A percentile compares a stretch with the other conserved stretches of the same genome.
These are phyloP conservation scores for Globisporangium okanoganense DNA, from an alignment of 352 stramenopile genomes.

Conservation along the genomic window DNA sequence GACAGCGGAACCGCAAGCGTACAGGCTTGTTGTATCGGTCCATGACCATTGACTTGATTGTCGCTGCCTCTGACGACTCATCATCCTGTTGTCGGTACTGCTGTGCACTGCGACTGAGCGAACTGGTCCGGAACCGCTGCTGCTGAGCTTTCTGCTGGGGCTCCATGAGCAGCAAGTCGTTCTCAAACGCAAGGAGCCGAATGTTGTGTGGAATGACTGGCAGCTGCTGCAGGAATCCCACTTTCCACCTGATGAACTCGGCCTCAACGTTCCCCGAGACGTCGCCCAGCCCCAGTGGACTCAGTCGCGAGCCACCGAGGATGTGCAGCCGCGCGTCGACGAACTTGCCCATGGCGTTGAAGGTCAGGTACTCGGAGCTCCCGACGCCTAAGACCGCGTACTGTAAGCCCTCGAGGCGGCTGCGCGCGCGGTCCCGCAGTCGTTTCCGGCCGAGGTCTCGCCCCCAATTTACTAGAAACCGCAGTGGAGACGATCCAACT, in stretches of 20 bases:
- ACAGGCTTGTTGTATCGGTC: constrained; percentile 19
- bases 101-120: not conserved
- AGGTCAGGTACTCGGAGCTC: constrained; percentile 94
- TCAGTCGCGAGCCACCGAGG: constrained; percentile 73
- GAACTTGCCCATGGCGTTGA: constrained; percentile 92
- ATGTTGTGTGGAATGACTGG: constrained; percentile 10
- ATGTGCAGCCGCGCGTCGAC: constrained; percentile 80
- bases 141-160: constrained; percentile 2
- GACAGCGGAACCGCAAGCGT: constrained; percentile 19
- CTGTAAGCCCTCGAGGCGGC: constrained; percentile 45
- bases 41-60: constrained; percentile 12
- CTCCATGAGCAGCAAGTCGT: constrained; percentile 30
- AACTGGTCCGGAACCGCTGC: not conserved
- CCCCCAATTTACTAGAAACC: constrained; percentile 7
- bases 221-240: constrained; percentile 28
- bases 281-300: constrained; percentile 87
- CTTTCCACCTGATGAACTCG: constrained; percentile 76
- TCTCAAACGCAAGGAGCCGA: constrained; percentile 13
- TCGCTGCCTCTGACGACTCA: not conserved
- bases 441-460: constrained; percentile 3
- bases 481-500: constrained; percentile 3
- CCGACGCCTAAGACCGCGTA: constrained; percentile 96
- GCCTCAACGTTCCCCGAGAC: constrained; percentile 83
- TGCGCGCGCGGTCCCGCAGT: not conserved
- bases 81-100: constrained; percentile 1